Evolutionary conservation across 768 basidiomycete species (phyloP).

Genomic region (Rhodosporidiobolus odoratus): DNA sequence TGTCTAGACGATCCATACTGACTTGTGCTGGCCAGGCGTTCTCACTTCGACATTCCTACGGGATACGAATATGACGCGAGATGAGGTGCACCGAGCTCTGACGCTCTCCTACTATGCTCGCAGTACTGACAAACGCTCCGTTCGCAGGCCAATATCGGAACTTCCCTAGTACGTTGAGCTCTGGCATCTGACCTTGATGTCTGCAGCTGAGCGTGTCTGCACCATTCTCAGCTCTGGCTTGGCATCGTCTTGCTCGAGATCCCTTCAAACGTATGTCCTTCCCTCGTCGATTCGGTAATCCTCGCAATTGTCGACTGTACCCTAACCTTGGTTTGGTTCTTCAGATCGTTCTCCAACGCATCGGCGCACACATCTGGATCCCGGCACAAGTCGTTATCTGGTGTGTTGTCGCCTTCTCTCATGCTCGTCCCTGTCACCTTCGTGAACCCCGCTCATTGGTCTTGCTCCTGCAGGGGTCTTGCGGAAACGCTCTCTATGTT

Average conservation of each 20-base stretch:
- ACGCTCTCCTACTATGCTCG: neutral
- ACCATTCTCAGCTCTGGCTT: constrained; percentile 1
- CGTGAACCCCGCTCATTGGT: too few species aligned
- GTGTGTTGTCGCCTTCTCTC: too few species aligned
- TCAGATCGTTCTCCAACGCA: constrained; percentile 18
- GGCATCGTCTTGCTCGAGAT: constrained; percentile 24
- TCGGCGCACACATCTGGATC: constrained; percentile 20
- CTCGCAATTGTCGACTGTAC: neutral
- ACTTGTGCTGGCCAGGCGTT: too few species aligned
- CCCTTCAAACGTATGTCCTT: constrained; percentile 8
- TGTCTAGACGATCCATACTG: too few species aligned
- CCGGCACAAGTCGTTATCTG: constrained; percentile 9
- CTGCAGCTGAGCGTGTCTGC: too few species aligned
- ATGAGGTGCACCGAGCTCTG: too few species aligned
- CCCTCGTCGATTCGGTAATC: neutral
- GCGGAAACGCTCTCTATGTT: constrained; percentile 5
- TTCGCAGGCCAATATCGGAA: constrained; percentile 13
- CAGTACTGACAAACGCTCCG: neutral
- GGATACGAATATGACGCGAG: constrained; percentile 16
- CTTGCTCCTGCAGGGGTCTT: too few species aligned
- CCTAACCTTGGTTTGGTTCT: neutral
- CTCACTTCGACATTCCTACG: constrained; percentile 12
- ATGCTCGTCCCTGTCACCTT: too few species aligned
- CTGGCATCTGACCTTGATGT: too few species aligned
- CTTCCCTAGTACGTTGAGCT: neutral